Evolutionary conservation across 352 stramenopile genomes (phyloP).

Genomic region (Pythium scleroteichum): DNA sequence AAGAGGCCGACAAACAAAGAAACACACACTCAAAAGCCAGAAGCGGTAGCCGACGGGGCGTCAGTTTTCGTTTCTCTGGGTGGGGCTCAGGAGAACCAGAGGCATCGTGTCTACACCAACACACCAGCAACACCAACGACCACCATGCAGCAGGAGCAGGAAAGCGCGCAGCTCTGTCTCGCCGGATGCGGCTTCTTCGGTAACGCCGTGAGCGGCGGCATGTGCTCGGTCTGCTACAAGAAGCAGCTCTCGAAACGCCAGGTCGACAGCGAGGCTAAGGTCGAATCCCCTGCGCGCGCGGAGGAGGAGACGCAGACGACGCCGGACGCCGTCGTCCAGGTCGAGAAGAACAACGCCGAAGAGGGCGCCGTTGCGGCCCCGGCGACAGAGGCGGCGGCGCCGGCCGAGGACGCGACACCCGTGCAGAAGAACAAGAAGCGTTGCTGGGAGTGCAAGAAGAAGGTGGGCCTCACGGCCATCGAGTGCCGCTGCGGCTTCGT

Average conservation of each 20-base stretch:
- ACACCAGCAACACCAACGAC: neutral
- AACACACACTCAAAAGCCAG: slow-evolving; percentile 13
- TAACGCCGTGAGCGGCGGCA: slow-evolving; percentile 61
- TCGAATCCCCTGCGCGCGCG: slow-evolving; percentile 21
- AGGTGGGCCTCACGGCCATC: slow-evolving; percentile 87
- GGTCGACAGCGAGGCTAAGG: slow-evolving; percentile 42
- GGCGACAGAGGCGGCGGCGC: slow-evolving; percentile 25
- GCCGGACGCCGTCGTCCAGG: slow-evolving; percentile 5
- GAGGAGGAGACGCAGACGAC: neutral
- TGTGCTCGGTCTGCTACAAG: slow-evolving; percentile 87
- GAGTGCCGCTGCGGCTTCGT: slow-evolving; percentile 89
- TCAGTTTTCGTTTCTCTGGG: slow-evolving; percentile 72
- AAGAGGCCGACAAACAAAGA: slow-evolving; percentile 12
- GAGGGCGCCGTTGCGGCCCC: neutral
- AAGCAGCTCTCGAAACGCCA: slow-evolving; percentile 81
- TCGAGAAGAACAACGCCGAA: slow-evolving; percentile 19
- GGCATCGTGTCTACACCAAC: neutral
- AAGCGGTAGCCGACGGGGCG: slow-evolving; percentile 16
- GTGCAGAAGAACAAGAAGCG: slow-evolving; percentile 91
- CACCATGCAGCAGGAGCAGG: slow-evolving; percentile 80
- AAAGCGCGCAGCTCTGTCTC: slow-evolving; percentile 69
- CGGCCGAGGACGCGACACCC: slow-evolving; percentile 32
- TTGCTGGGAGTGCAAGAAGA: slow-evolving; percentile 92
- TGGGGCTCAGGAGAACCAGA: slow-evolving; percentile 38
- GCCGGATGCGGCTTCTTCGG: slow-evolving; percentile 84